Conservation (phyloP, 805 yeast genomes). For the Saccharomycopsis olivae region DNA sequence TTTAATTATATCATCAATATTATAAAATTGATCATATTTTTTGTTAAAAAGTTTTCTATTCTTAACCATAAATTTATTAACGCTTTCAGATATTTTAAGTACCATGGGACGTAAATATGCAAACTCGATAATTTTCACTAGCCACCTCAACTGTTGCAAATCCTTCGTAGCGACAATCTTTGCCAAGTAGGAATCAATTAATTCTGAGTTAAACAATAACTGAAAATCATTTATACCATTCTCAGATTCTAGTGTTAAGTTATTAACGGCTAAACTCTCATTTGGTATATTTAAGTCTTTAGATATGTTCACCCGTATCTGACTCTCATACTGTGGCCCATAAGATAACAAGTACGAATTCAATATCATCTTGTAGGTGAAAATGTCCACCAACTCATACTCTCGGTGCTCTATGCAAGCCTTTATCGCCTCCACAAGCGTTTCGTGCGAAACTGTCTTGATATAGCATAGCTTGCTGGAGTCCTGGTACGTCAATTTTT, state of each 20-base stretch:
- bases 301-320: not conserved
- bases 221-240: not conserved
- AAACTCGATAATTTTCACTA: not conserved
- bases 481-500: not conserved
- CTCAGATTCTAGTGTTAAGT: not conserved
- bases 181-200: not conserved
- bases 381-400: not conserved
- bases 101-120: not conserved
- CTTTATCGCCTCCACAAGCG: not conserved
- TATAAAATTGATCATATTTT: constrained; percentile 10
- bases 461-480: not conserved
- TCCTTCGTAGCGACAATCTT: not conserved
- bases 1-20: constrained; percentile 12
- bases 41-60: constrained; percentile 9
- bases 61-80: not conserved
- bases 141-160: not conserved
- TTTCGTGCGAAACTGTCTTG: not conserved
- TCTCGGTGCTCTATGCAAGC: not conserved
- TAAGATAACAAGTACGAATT: not conserved
- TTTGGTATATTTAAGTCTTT: not conserved
- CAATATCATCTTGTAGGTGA: not conserved
- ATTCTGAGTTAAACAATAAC: not conserved
- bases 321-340: not conserved
- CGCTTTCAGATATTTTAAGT: not conserved
- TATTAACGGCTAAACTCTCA: constrained; percentile 3